Percentiles rank a stretch among this genome's conserved stretches.
Conservation (phyloP, 495 filamentous ascomycete genomes). For the Sphaerosporella brunnea region DNA sequence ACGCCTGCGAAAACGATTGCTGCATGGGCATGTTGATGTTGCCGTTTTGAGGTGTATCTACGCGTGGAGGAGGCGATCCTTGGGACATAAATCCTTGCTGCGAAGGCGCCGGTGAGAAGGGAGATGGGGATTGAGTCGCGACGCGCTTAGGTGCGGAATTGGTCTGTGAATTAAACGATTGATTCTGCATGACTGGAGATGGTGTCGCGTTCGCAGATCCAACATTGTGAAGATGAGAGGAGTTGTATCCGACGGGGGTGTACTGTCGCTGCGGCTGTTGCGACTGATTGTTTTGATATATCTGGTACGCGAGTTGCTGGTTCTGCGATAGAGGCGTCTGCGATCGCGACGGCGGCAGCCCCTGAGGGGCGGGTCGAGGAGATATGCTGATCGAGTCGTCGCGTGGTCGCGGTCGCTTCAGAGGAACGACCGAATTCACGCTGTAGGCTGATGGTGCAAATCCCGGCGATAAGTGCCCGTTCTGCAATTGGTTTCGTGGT, state of each 20-base stretch:
- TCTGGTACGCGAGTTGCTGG: constrained; percentile 23
- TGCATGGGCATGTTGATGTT: constrained; percentile 38
- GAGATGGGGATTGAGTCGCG: constrained; percentile 77
- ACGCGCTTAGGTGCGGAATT: constrained; percentile 56
- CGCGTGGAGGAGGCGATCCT: constrained; percentile 54
- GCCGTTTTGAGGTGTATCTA: constrained; percentile 54
- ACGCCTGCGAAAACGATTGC: constrained; percentile 39
- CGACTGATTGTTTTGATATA: constrained; percentile 37
- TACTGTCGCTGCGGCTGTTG: constrained; percentile 41
- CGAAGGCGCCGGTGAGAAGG: constrained; percentile 58
- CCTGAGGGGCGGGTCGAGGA: constrained; percentile 56
- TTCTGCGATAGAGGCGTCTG: constrained; percentile 50
- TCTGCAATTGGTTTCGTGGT: constrained; percentile 54
- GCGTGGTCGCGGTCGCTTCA: constrained; percentile 63
- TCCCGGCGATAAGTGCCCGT: constrained; percentile 65
- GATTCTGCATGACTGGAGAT: constrained; percentile 68
- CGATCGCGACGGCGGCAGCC: constrained; percentile 65
- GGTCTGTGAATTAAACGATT: constrained; percentile 44
- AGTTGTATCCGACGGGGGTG: constrained; percentile 39
- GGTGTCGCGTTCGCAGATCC: constrained; percentile 67
- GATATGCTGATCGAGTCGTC: constrained; percentile 75
- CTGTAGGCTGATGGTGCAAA: constrained; percentile 60
- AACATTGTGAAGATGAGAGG: constrained; percentile 61
- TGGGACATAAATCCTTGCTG: constrained; percentile 54
- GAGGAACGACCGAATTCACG: constrained; percentile 66